Conservation (phyloP, 257 asterid genomes). For the Jaltomata sinuosa region DNA sequence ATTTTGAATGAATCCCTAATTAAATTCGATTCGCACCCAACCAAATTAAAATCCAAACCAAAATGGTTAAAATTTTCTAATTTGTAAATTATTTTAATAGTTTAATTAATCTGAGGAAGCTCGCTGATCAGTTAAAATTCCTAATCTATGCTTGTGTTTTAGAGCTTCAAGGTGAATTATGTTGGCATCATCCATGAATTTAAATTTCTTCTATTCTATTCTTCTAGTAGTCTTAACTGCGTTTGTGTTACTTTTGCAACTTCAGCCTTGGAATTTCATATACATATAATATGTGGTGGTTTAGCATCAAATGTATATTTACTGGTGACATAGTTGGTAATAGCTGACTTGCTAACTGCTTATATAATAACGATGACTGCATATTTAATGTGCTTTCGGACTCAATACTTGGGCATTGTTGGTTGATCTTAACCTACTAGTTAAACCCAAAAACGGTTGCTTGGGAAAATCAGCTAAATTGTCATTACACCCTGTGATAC, state of each 20-base stretch:
- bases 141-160: too few species aligned
- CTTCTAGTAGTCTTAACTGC: not conserved
- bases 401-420: not conserved
- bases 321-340: not conserved
- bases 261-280: not conserved
- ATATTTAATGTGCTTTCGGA: not conserved
- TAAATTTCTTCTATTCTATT: not conserved
- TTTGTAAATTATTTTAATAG: too few species aligned
- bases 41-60: too few species aligned
- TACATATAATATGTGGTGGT: not conserved
- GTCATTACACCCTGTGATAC: not conserved
- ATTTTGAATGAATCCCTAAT: too few species aligned
- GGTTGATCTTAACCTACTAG: not conserved
- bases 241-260: not conserved
- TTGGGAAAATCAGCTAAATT: not conserved
- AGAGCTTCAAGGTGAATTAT: not conserved
- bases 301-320: not conserved
- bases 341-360: not conserved
- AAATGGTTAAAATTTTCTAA: too few species aligned
- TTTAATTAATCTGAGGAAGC: too few species aligned
- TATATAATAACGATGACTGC: not conserved
- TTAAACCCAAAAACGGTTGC: not conserved
- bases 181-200: not conserved
- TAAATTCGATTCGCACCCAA: too few species aligned
- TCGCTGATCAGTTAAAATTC: too few species aligned